These are phyloP conservation scores for Cucurbita ficifolia DNA, from an alignment of 306 rosid species.

Conservation along the genomic window DNA sequence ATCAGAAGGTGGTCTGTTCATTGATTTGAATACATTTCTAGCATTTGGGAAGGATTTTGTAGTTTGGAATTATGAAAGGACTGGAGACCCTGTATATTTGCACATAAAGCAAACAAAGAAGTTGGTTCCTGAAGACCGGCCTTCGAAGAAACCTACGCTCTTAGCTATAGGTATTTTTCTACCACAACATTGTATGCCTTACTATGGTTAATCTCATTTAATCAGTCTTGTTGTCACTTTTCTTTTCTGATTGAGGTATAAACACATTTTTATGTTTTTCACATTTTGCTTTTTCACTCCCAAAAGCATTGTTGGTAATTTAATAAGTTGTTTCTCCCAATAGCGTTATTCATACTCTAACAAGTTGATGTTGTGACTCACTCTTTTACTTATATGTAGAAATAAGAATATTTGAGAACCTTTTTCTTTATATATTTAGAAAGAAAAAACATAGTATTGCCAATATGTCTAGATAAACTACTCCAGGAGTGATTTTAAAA, in stretches of 20 bases:
- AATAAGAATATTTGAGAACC: background rate
- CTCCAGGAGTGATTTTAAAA: background rate
- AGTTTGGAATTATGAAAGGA: constrained; percentile 71
- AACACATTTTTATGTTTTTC: background rate
- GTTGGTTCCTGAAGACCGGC: constrained; percentile 75
- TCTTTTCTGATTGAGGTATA: background rate
- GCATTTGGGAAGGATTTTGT: constrained; percentile 81
- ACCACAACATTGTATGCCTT: background rate
- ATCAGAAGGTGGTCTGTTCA: constrained; percentile 76
- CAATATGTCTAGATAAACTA: background rate
- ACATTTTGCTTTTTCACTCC: background rate
- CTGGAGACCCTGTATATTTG: constrained; percentile 78
- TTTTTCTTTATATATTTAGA: background rate
- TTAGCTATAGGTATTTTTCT: constrained; percentile 60
- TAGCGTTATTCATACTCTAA: background rate
- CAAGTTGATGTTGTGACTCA: background rate
- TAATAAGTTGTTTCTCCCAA: background rate
- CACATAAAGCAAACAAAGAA: constrained; percentile 60
- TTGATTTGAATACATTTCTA: constrained; percentile 69
- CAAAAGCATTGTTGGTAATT: background rate
- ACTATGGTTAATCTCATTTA: background rate
- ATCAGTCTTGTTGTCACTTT: background rate
- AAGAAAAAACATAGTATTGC: background rate
- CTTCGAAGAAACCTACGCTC: constrained; percentile 71
- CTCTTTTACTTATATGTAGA: background rate